Conservation (phyloP, 495 filamentous ascomycete genomes). For the Lepidopterella palustris region DNA sequence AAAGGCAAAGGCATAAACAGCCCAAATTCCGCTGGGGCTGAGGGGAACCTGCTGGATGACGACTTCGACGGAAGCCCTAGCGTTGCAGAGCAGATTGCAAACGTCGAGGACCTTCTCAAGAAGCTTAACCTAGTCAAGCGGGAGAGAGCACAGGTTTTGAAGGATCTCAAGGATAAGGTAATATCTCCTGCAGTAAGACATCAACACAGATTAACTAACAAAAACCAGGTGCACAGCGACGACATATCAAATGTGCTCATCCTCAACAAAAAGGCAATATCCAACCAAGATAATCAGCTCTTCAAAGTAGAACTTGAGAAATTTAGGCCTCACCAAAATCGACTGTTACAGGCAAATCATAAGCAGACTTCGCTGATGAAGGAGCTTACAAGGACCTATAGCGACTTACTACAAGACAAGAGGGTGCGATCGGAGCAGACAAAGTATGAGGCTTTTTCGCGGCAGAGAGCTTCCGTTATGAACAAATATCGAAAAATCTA, state of each 20-base stretch:
- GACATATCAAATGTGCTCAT: slow-evolving; percentile 97
- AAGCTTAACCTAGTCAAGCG: slow-evolving; percentile 86
- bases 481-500: slow-evolving; percentile 85
- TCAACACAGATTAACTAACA: background rate
- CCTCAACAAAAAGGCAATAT: slow-evolving; percentile 90
- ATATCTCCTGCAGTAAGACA: background rate
- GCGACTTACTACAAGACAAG: slow-evolving; percentile 86
- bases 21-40: slow-evolving; percentile 48
- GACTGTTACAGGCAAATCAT: slow-evolving; percentile 84
- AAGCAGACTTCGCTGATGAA: slow-evolving; percentile 93
- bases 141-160: slow-evolving; percentile 83
- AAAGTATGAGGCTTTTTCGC: slow-evolving; percentile 83
- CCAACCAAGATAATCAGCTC: slow-evolving; percentile 79
- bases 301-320: slow-evolving; percentile 95
- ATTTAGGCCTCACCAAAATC: slow-evolving; percentile 86
- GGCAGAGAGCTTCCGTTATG: slow-evolving; percentile 74
- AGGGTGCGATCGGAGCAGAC: slow-evolving; percentile 87
- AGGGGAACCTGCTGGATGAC: slow-evolving; percentile 80
- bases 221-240: slow-evolving; percentile 74
- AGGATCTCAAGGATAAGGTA: slow-evolving; percentile 96
- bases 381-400: slow-evolving; percentile 83
- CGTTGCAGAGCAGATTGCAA: slow-evolving; percentile 81
- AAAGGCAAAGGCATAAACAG: slow-evolving; percentile 58
- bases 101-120: slow-evolving; percentile 86
- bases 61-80: slow-evolving; percentile 67